phyloP scores from a whole-genome alignment of 257 asterid species.

The Nicotiana knightiana region DNA sequence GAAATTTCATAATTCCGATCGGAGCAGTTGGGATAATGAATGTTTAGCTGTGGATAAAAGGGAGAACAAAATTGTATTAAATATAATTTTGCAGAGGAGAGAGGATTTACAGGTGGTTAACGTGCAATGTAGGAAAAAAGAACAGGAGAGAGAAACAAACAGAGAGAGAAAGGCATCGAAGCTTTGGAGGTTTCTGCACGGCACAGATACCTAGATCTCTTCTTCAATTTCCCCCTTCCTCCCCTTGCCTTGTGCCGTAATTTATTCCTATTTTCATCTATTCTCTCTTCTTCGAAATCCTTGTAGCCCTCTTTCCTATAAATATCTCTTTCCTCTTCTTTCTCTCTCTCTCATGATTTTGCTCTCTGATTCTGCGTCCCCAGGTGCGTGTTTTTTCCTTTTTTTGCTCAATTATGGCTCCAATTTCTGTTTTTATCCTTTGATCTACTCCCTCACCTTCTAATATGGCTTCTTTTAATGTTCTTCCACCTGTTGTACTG shows the following conservation, averaged over 20 bases:
- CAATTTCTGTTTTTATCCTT: slow-evolving; percentile 4
- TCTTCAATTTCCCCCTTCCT: slow-evolving; percentile 38
- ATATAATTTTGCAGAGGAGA: slow-evolving; percentile 18
- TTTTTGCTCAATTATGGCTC: slow-evolving; percentile 4
- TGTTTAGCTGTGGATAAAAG: slow-evolving; percentile 16
- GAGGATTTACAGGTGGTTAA: slow-evolving; percentile 43
- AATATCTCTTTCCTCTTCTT: slow-evolving; percentile 13
- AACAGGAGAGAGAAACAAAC: slow-evolving; percentile 7
- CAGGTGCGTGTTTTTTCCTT: slow-evolving; percentile 27
- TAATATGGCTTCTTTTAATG: slow-evolving; percentile 24
- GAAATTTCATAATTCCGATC: slow-evolving; percentile 24
- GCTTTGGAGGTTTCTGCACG: slow-evolving; percentile 82
- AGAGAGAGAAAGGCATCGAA: slow-evolving; percentile 25
- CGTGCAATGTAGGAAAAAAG: slow-evolving; percentile 80
- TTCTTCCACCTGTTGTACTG: slow-evolving; percentile 16
- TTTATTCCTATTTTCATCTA: slow-evolving; percentile 47
- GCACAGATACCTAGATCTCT: slow-evolving; percentile 95
- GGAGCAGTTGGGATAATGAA: neutral
- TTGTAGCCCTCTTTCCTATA: neutral
- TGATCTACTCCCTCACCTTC: slow-evolving; percentile 27
- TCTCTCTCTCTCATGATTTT: slow-evolving; percentile 6
- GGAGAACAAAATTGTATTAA: slow-evolving; percentile 24
- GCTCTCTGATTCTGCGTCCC: slow-evolving; percentile 17
- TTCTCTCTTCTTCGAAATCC: slow-evolving; percentile 28
- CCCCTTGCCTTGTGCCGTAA: slow-evolving; percentile 81